These are phyloP conservation scores for Ambrosia hybrid DNA, from an alignment of 140 eudicot species.

Conservation along the genomic window DNA sequence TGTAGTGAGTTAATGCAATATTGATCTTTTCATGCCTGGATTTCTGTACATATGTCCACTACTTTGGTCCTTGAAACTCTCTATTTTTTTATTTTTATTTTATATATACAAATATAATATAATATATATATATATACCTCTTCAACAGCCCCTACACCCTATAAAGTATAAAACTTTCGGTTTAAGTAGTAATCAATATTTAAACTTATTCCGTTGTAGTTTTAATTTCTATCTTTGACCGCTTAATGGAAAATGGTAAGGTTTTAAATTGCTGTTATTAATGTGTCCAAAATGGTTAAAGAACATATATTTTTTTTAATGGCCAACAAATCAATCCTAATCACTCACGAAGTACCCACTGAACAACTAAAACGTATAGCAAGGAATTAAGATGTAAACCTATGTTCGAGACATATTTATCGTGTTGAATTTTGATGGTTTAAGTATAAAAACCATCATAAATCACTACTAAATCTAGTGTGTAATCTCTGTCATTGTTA, in stretches of 20 bases:
- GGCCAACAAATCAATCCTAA: too few relatives aligned
- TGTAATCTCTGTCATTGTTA: neutral
- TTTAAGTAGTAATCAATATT: constrained; percentile 19
- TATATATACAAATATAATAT: too few relatives aligned
- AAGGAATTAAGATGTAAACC: too few relatives aligned
- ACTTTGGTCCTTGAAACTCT: constrained; percentile 41
- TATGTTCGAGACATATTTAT: too few relatives aligned
- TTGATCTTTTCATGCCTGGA: constrained; percentile 77
- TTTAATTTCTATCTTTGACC: constrained; percentile 21
- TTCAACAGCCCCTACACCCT: neutral
- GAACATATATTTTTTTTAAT: too few relatives aligned
- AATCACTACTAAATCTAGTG: neutral
- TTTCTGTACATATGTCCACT: constrained; percentile 62
- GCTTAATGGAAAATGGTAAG: constrained; percentile 1
- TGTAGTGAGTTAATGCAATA: constrained; percentile 62
- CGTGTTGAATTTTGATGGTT: neutral
- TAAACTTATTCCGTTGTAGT: constrained; percentile 15
- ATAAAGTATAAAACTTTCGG: constrained; percentile 7
- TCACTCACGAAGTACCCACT: too few relatives aligned
- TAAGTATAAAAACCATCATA: neutral
- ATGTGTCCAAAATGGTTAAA: neutral
- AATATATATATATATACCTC: too few relatives aligned
- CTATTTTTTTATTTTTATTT: neutral
- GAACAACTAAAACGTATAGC: too few relatives aligned
- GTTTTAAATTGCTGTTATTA: constrained; percentile 8